These are phyloP conservation scores for Trichoderma atroviride DNA, from an alignment of 2,329 filamentous ascomycete species.

Conservation along the genomic window DNA sequence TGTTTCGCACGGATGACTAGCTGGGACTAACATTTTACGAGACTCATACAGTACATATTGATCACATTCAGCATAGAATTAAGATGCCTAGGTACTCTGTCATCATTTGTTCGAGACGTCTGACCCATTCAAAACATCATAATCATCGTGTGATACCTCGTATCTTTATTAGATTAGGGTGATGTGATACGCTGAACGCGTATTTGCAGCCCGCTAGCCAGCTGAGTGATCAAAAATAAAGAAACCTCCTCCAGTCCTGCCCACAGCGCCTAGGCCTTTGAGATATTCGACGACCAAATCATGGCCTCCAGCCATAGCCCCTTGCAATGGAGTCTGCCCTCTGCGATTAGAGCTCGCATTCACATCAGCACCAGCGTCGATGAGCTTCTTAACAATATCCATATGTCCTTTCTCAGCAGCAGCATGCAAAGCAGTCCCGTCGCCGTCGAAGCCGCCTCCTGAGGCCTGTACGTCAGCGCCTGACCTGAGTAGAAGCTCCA, in stretches of 20 bases:
- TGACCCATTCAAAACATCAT: too few relatives aligned
- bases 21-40: neutral
- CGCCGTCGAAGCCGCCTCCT: neutral
- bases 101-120: neutral
- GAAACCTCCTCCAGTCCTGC: neutral
- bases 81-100: neutral
- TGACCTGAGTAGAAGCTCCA: slow-evolving; percentile 34
- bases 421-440: slow-evolving; percentile 30
- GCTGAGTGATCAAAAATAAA: slow-evolving; percentile 12
- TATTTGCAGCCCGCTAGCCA: neutral
- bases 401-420: slow-evolving; percentile 27
- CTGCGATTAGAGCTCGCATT: slow-evolving; percentile 33
- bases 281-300: slow-evolving; percentile 47
- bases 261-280: slow-evolving; percentile 40
- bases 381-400: slow-evolving; percentile 7
- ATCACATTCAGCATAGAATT: neutral
- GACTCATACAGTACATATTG: neutral
- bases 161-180: too few relatives aligned
- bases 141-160: too few relatives aligned
- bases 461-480: slow-evolving; percentile 39
- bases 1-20: neutral
- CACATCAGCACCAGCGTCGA: slow-evolving; percentile 32
- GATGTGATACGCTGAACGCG: neutral
- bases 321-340: slow-evolving; percentile 41
- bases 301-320: slow-evolving; percentile 41